A percentile compares a stretch with the other conserved stretches of the same genome.
These are phyloP conservation scores for Uncinocarpus reesii DNA, from an alignment of 2,329 filamentous ascomycete species.

Conservation along the genomic window DNA sequence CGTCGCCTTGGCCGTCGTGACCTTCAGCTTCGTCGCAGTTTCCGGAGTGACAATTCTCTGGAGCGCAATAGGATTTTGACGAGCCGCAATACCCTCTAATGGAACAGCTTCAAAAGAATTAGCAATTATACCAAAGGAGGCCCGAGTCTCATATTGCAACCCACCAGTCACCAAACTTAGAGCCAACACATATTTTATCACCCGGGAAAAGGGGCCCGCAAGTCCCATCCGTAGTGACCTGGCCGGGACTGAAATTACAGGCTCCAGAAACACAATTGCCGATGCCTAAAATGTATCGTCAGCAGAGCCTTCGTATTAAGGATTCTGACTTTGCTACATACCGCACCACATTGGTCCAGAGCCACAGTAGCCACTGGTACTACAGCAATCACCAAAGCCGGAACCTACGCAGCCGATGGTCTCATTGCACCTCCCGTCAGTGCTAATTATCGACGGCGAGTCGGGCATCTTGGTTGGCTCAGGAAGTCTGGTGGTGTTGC, in stretches of 20 bases:
- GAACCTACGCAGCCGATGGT: conserved; percentile 14
- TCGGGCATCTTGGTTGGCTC: not conserved
- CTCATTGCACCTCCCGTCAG: conserved; percentile 15
- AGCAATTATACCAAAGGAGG: not conserved
- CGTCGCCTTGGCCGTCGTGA: not conserved
- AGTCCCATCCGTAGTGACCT: conserved; percentile 14
- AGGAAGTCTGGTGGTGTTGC: not conserved
- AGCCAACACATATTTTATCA: conserved; percentile 14
- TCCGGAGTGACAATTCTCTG: conserved; percentile 20
- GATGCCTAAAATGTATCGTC: conserved; percentile 8
- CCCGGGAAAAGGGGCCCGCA: conserved; percentile 15
- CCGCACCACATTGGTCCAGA: conserved; percentile 17
- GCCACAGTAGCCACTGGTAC: conserved; percentile 16
- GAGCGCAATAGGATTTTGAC: conserved; percentile 18
- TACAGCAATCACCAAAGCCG: conserved; percentile 17
- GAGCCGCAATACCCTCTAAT: conserved; percentile 19
- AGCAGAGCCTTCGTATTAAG: too few relatives aligned
- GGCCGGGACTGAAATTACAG: conserved; percentile 11
- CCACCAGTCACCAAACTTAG: conserved; percentile 17
- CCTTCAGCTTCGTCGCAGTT: conserved; percentile 14
- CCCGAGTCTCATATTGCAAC: not conserved
- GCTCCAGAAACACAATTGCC: conserved; percentile 15
- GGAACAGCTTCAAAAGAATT: conserved; percentile 14
- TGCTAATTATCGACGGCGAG: conserved; percentile 9
- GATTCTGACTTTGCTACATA: conserved; percentile 9